A percentile compares a stretch with the other conserved stretches of the same genome.
phyloP scores from a whole-genome alignment of 208 protist genomes.

The Naegleria gruberi region DNA sequence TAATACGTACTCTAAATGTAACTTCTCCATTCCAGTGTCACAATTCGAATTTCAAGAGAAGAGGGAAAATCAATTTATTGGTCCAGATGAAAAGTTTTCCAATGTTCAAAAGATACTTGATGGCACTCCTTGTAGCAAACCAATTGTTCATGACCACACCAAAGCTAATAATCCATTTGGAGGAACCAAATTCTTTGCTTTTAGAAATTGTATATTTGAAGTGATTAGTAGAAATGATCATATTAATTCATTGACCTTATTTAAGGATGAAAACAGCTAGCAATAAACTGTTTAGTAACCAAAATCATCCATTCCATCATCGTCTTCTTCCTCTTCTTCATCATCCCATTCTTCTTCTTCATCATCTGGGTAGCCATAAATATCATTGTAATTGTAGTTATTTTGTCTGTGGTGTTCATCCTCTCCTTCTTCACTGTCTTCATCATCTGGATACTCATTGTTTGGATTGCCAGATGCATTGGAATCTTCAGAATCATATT shows the following conservation, averaged over 20 bases:
- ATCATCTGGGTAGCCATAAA: background rate
- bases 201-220: constrained; percentile 48
- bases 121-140: constrained; percentile 31
- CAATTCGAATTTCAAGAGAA: background rate
- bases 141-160: constrained; percentile 44
- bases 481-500: background rate
- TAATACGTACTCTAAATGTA: constrained; percentile 42
- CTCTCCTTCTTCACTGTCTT: background rate
- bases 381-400: background rate
- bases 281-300: background rate
- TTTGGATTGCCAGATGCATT: background rate
- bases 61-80: background rate
- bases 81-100: background rate
- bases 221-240: constrained; percentile 34
- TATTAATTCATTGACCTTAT: constrained; percentile 36
- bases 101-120: background rate
- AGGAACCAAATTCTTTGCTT: constrained; percentile 45
- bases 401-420: too few relatives aligned
- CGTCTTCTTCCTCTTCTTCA: background rate
- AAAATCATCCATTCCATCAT: constrained; percentile 2
- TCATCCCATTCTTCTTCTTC: background rate
- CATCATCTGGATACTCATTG: background rate
- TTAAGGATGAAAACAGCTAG: constrained; percentile 16
- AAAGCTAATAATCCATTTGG: constrained; percentile 45
- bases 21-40: constrained; percentile 18